Evolutionary conservation across 306 rosid species (phyloP), one percentile per base, ranked within the genome.

Genomic region (Glycine tomentella): DNA sequence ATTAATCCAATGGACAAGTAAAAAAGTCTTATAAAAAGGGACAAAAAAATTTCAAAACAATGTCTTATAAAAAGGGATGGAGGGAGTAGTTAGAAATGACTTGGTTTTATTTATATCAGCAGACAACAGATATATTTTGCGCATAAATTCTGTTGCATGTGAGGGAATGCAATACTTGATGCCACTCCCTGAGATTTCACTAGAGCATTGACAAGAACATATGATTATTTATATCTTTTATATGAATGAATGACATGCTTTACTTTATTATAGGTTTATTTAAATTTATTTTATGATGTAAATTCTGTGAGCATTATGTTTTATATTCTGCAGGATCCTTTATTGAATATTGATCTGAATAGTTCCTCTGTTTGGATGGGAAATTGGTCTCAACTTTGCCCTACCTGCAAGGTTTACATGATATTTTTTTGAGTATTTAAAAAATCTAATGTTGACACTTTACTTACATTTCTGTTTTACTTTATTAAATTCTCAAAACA

Each of bases 301-400:
- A 52, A 67, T 73, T 65, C 48, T 42, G 34, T 56, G 34, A 42
- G 62, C 68, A 46, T 63, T 82, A 75, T 49, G 46, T 65, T 76
- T 77, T 69, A 64, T 70, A 56, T 66, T 82, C 68, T 87, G 79
- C 91, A 95, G 99, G 99, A 93, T 84, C 93, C 90, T 50, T 86
- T 93, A 71, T 87, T 90, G 89, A 89, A 90, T 76, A 93, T 95
- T 79, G 97, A 93, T 79, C 80, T 89, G 83, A 90, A 90, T 86
- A 88, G 77, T 69, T 88, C 98, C 79, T 80, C 95, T 36, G 90
- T 88, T 62, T 95, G 96, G 99, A 78, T 58, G 58, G 99, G 99
- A 83, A 93, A 95, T 83, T 95, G 99, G 99, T 95, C 99, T 84
- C 99, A 95, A 83, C 92, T 95, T 77, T 93, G 99, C 73, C 99